Conservation (phyloP, 495 filamentous ascomycete genomes). For the Lasiosphaeria hispida region DNA sequence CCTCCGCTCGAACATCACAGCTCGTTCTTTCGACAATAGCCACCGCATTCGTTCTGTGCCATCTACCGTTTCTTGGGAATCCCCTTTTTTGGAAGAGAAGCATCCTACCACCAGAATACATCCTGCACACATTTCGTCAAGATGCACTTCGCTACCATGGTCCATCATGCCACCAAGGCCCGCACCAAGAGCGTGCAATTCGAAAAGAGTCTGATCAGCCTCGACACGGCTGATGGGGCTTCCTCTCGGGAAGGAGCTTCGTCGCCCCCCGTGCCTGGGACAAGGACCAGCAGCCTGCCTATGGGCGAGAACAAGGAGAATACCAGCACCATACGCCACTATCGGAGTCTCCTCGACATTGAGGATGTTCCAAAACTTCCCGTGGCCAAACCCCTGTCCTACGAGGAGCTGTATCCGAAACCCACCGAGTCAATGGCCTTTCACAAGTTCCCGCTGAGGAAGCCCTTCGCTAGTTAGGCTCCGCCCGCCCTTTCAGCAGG, state of each 20-base stretch:
- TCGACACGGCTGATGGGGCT: constrained; percentile 21
- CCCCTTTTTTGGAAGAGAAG: constrained; percentile 24
- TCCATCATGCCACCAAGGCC: constrained; percentile 39
- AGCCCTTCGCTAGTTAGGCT: constrained; percentile 33
- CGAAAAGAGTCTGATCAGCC: constrained; percentile 35
- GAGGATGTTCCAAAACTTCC: constrained; percentile 46
- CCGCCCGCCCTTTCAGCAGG: constrained; percentile 20
- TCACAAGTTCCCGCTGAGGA: constrained; percentile 10
- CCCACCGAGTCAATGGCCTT: constrained; percentile 18
- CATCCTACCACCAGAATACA: constrained; percentile 39
- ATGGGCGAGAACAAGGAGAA: constrained; percentile 31
- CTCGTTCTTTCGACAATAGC: constrained; percentile 17
- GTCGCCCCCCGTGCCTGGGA: constrained; percentile 24
- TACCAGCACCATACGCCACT: constrained; percentile 34
- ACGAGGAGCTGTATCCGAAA: constrained; percentile 46
- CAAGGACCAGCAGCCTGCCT: constrained; percentile 38
- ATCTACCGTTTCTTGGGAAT: constrained; percentile 41
- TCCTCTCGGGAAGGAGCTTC: constrained; percentile 23
- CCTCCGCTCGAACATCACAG: constrained; percentile 21
- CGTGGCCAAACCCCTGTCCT: constrained; percentile 43
- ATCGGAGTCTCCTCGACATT: constrained; percentile 50
- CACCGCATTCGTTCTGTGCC: constrained; percentile 23
- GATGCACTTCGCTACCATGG: constrained; percentile 44
- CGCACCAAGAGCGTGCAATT: constrained; percentile 48
- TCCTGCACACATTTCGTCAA: constrained; percentile 27